A percentile compares a stretch with the other conserved stretches of the same genome.
Evolutionary conservation across 2,329 filamentous ascomycete genomes (phyloP).

Genomic region (Hypomyces perniciosus): DNA sequence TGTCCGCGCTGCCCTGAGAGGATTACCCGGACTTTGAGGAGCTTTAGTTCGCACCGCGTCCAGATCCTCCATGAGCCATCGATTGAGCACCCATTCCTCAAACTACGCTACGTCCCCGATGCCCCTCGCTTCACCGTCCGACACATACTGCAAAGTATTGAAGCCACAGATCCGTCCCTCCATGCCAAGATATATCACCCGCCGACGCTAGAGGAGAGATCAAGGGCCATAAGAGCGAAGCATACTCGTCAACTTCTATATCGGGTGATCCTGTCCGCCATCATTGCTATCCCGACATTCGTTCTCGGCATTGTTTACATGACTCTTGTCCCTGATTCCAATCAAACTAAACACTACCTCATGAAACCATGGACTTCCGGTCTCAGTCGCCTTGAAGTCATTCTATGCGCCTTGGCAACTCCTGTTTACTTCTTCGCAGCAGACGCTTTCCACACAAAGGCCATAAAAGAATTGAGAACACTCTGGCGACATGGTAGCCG

Average conservation of each 20-base stretch:
- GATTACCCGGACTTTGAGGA: conserved; percentile 47
- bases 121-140: conserved; percentile 69
- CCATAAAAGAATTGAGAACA: conserved; percentile 69
- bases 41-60: conserved; percentile 44
- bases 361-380: conserved; percentile 67
- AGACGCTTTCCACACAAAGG: conserved; percentile 75
- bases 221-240: conserved; percentile 61
- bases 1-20: conserved; percentile 64
- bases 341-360: conserved; percentile 56
- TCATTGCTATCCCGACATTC: conserved; percentile 75
- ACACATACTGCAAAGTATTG: conserved; percentile 63
- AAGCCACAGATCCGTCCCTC: conserved; percentile 60
- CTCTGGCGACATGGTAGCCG: conserved; percentile 74
- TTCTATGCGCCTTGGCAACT: conserved; percentile 74
- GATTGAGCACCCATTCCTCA: conserved; percentile 59
- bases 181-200: conserved; percentile 68
- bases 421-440: conserved; percentile 83
- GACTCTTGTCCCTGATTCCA: conserved; percentile 61
- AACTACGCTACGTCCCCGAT: conserved; percentile 62
- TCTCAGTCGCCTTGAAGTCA: conserved; percentile 70
- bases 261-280: conserved; percentile 63
- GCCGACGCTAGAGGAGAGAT: conserved; percentile 76
- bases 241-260: conserved; percentile 64
- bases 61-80: conserved; percentile 51
- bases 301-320: conserved; percentile 87